Evolutionary conservation across 2,329 filamentous ascomycete species (phyloP).

Genomic region (Gaeumannomyces tritici): DNA sequence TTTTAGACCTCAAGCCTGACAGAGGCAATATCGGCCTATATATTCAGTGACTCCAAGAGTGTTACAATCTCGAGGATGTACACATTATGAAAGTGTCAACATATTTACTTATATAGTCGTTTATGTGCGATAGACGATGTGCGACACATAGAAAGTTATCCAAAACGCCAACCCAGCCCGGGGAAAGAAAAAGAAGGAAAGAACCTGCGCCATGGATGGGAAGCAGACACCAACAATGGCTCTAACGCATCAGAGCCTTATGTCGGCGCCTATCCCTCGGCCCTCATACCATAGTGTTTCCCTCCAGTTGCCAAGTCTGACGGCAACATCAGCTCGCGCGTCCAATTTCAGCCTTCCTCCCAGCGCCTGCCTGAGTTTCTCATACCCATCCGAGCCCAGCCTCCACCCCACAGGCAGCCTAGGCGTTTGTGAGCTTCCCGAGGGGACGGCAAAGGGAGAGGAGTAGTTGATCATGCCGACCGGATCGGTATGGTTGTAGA

Average conservation of each 20-base stretch:
- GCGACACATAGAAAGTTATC: neutral
- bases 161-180: neutral
- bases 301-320: constrained; percentile 66
- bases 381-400: constrained; percentile 69
- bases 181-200: neutral
- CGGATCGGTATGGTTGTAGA: constrained; percentile 70
- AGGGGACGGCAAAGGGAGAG: constrained; percentile 65
- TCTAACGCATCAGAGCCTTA: constrained; percentile 33
- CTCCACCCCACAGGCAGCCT: constrained; percentile 75
- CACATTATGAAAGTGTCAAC: neutral
- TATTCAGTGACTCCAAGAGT: no score
- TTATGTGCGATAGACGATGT: neutral
- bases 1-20: neutral
- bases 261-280: constrained; percentile 58
- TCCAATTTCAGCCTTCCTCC: constrained; percentile 73
- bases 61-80: no score
- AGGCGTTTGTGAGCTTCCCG: constrained; percentile 64
- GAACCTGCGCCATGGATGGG: neutral
- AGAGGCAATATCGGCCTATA: no score
- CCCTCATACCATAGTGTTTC: constrained; percentile 64
- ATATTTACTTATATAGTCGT: no score
- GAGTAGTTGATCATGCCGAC: constrained; percentile 71
- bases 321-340: constrained; percentile 64
- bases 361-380: constrained; percentile 67
- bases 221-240: neutral